A percentile compares a stretch with the other conserved stretches of the same genome.
These are phyloP conservation scores for Neurospora sp. DNA, from an alignment of 2,329 filamentous ascomycete genomes.

Conservation along the genomic window DNA sequence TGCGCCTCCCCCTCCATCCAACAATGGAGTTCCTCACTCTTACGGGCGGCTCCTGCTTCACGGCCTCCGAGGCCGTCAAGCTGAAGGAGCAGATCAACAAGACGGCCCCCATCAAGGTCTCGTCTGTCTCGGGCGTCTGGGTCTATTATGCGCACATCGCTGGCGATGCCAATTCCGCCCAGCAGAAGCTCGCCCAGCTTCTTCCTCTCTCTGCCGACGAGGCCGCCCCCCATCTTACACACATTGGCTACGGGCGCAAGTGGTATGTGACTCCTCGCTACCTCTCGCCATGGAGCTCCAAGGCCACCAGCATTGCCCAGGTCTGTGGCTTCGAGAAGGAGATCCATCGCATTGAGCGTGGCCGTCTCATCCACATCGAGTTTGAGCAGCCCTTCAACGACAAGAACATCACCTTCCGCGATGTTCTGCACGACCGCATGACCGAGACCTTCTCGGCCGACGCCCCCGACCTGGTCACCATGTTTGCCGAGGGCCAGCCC, in stretches of 20 bases:
- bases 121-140: slow-evolving; percentile 42
- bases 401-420: slow-evolving; percentile 45
- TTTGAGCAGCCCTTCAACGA: slow-evolving; percentile 42
- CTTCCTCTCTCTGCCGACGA: slow-evolving; percentile 30
- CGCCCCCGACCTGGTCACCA: slow-evolving; percentile 58
- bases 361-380: slow-evolving; percentile 62
- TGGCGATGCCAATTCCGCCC: slow-evolving; percentile 32
- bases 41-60: slow-evolving; percentile 38
- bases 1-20: slow-evolving; percentile 5
- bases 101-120: slow-evolving; percentile 32
- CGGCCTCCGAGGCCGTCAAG: slow-evolving; percentile 33
- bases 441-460: slow-evolving; percentile 67
- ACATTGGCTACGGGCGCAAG: slow-evolving; percentile 36
- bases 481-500: slow-evolving; percentile 64
- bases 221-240: slow-evolving; percentile 18
- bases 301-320: slow-evolving; percentile 86
- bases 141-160: slow-evolving; percentile 58
- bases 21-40: slow-evolving; percentile 20
- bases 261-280: slow-evolving; percentile 68
- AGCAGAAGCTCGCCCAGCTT: slow-evolving; percentile 36
- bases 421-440: slow-evolving; percentile 87
- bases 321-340: slow-evolving; percentile 71
- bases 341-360: slow-evolving; percentile 75
- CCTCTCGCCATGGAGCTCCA: slow-evolving; percentile 95
- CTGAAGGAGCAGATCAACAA: slow-evolving; percentile 32